Evolutionary conservation across 2,329 filamentous ascomycete species (phyloP).

Genomic region (Rosellinia necatrix): DNA sequence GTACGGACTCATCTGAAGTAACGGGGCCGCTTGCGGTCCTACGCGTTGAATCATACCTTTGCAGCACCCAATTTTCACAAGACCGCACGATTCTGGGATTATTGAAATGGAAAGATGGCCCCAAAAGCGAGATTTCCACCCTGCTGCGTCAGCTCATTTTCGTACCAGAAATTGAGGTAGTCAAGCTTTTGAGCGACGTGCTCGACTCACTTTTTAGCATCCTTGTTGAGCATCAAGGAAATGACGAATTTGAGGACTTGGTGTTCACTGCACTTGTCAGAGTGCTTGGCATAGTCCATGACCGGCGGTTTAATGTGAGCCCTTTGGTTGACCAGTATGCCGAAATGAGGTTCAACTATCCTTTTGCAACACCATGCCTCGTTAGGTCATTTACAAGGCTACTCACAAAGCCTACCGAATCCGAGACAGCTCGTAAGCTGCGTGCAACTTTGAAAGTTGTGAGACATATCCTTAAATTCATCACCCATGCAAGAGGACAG

Average conservation of each 20-base stretch:
- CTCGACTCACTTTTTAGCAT: slow-evolving; percentile 91
- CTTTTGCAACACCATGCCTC: slow-evolving; percentile 86
- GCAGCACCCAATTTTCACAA: slow-evolving; percentile 93
- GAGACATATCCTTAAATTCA: slow-evolving; percentile 90
- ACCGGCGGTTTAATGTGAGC: slow-evolving; percentile 88
- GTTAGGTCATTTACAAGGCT: slow-evolving; percentile 85
- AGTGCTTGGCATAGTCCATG: slow-evolving; percentile 90
- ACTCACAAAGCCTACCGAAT: slow-evolving; percentile 79
- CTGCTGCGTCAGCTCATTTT: slow-evolving; percentile 85
- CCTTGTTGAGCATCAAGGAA: slow-evolving; percentile 86
- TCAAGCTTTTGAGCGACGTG: slow-evolving; percentile 88
- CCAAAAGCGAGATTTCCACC: slow-evolving; percentile 71
- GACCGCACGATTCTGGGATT: slow-evolving; percentile 84
- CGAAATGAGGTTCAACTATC: slow-evolving; percentile 87
- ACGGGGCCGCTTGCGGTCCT: slow-evolving; percentile 82
- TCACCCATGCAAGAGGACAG: slow-evolving; percentile 84
- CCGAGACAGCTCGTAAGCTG: slow-evolving; percentile 80
- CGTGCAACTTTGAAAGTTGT: slow-evolving; percentile 95
- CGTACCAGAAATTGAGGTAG: slow-evolving; percentile 95
- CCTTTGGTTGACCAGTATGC: slow-evolving; percentile 92
- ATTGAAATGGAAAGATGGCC: slow-evolving; percentile 81
- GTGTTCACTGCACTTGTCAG: slow-evolving; percentile 90
- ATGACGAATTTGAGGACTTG: slow-evolving; percentile 89
- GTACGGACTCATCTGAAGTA: slow-evolving; percentile 71
- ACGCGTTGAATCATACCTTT: slow-evolving; percentile 81